These are phyloP conservation scores for Danielozyma ontarioensis DNA, from an alignment of 805 yeast genomes.

Conservation along the genomic window DNA sequence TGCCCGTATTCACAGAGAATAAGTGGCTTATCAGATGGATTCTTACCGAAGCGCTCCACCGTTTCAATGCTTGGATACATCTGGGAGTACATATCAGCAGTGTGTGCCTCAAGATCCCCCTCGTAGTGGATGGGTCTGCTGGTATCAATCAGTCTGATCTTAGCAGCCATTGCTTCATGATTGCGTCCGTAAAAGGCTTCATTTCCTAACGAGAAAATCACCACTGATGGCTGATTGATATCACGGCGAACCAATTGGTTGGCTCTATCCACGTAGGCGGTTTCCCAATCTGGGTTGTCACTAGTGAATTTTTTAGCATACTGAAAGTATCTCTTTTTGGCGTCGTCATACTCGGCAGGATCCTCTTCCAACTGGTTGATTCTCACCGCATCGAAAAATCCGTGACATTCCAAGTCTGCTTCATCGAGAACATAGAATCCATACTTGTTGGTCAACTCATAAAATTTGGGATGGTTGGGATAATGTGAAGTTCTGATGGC, in stretches of 20 bases:
- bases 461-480: conserved; percentile 28
- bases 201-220: conserved; percentile 37
- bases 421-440: conserved; percentile 34
- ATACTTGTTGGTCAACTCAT: conserved; percentile 21
- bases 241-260: conserved; percentile 25
- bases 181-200: conserved; percentile 30
- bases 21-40: conserved; percentile 19
- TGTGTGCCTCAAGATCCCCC: conserved; percentile 19
- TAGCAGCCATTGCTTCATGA: conserved; percentile 22
- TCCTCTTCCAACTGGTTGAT: conserved; percentile 5
- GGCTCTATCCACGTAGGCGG: conserved; percentile 30
- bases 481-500: conserved; percentile 33
- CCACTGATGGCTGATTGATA: conserved; percentile 26
- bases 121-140: conserved; percentile 30
- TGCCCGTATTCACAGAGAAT: conserved; percentile 33
- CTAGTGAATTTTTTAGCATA: conserved; percentile 19
- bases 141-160: conserved; percentile 18
- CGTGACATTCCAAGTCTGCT: conserved; percentile 35
- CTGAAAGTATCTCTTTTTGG: conserved; percentile 4
- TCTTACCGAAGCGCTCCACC: conserved; percentile 11
- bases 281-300: conserved; percentile 25
- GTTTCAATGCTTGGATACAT: conserved; percentile 24
- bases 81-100: conserved; percentile 22
- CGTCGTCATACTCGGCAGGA: conserved; percentile 6
- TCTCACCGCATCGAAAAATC: conserved; percentile 16